A percentile compares a stretch with the other conserved stretches of the same genome.
phyloP scores from a whole-genome alignment of 148 eudicot genomes.

The Rhododendron williamsianum region DNA sequence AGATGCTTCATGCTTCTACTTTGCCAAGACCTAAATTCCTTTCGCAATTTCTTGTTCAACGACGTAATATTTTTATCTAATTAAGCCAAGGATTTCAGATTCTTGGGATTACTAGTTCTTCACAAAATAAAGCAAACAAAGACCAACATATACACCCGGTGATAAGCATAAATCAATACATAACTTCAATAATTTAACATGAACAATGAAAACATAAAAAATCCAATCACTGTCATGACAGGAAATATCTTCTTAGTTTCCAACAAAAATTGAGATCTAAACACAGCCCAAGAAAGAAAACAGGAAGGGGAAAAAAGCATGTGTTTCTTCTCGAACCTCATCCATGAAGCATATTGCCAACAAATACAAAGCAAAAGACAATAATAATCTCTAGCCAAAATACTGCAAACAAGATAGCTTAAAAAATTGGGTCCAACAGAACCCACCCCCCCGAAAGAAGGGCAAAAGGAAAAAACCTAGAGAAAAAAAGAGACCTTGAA shows the following conservation, averaged over 20 bases:
- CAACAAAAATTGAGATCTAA: not conserved
- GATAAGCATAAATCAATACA: not conserved
- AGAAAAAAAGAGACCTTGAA: slow-evolving; percentile 38
- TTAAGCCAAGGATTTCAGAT: not conserved
- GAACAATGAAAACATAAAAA: not conserved
- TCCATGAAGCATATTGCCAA: not conserved
- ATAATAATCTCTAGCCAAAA: not conserved
- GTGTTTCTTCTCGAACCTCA: not conserved
- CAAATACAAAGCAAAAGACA: not conserved
- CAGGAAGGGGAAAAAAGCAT: not conserved
- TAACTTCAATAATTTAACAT: not conserved
- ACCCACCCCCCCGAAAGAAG: not conserved
- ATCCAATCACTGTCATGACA: not conserved
- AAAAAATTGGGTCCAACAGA: not conserved
- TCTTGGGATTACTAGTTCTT: not conserved
- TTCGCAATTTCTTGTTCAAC: not conserved
- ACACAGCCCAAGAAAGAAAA: not conserved
- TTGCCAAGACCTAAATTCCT: not conserved
- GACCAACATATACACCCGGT: not conserved
- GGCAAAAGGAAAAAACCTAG: not conserved
- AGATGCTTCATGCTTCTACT: not conserved
- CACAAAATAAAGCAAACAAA: not conserved
- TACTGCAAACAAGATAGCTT: not conserved
- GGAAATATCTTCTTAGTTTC: not conserved
- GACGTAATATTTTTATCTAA: not conserved